Base-by-base conservation (phyloP, 2,329 filamentous ascomycete species). In the Nothomitra cinnamomea region DNA sequence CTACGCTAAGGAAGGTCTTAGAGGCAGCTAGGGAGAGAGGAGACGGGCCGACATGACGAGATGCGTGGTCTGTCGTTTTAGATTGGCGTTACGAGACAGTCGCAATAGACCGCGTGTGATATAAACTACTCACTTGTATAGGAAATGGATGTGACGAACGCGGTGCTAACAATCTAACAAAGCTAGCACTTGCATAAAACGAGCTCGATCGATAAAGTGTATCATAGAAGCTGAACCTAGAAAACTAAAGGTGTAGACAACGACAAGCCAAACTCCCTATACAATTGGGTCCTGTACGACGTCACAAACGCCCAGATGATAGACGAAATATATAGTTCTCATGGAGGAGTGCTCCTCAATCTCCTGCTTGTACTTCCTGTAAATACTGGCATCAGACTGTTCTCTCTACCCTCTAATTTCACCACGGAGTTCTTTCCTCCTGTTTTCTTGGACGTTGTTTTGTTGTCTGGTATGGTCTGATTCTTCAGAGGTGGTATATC, bases 1-100 rank as follows among this genome's bases (percentile, higher is more conserved):
- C 56, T 2, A 67, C 77, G 19, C 60, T 82, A 57, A 71, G 70
- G 52, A 74, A 67, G 59, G 72, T 80, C 2, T 71, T 78, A 7
- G 70, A 70, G n/a, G 71, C 73, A n/a, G 69, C 70, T 2, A 70
- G 74, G 54, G 70, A 69, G 51, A 68, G 25, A 35, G 40, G 10
- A n/a, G 24, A n/a, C 19, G 52, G 19, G n/a, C 13, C 12, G 19
- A 17, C 41, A 12, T 41, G 36, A 43, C 3, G 32, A n/a, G 32
- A 17, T n/a, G 21, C 7, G 8, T n/a, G 28, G 3, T 49, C 45
- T 35, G 19, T 49, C 17, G 24, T 24, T 25, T 25, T 24, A 2
- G 10, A 24, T 8, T 10, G 45, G 22, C 24, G 15, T 49, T 49
- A 32, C 28, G 28, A 32, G 4, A 32, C 28, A 10, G 28, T 5